Percentiles rank a stretch among this genome's conserved stretches.
Conservation (phyloP, 495 filamentous ascomycete species). For the Talaromyces liani region DNA sequence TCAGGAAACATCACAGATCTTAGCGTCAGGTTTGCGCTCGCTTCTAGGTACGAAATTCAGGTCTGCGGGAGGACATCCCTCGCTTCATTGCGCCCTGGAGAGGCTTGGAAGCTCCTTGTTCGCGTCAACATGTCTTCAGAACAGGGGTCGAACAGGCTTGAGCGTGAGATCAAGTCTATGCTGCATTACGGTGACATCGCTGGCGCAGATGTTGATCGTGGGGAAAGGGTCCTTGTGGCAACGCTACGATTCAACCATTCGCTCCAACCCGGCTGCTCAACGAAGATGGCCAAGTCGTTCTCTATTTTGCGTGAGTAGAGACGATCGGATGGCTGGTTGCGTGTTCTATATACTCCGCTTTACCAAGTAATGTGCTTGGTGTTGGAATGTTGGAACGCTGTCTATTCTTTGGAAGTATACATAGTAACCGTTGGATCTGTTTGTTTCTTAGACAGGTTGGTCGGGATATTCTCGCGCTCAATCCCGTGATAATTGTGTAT, state of each 20-base stretch:
- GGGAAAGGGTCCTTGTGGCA: slow-evolving; percentile 12
- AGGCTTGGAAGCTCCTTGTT: slow-evolving; percentile 9
- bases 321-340: neutral
- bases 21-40: slow-evolving; percentile 5
- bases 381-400: neutral
- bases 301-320: neutral
- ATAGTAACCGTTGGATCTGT: neutral
- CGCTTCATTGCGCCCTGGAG: slow-evolving; percentile 10
- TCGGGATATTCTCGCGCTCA: neutral
- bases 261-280: slow-evolving; percentile 8
- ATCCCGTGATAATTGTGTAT: neutral
- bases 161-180: neutral
- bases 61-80: slow-evolving; percentile 1
- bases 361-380: neutral
- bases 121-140: neutral
- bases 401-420: neutral
- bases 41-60: slow-evolving; percentile 4
- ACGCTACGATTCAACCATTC: slow-evolving; percentile 18
- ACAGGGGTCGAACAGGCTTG: neutral
- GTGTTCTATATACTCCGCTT: no score
- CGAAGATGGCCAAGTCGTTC: neutral
- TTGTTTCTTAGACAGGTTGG: neutral
- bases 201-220: neutral
- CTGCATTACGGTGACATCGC: neutral
- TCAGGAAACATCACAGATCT: slow-evolving; percentile 8